Percentiles rank a stretch among this genome's conserved stretches.
These are phyloP conservation scores for Thelonectria discophora DNA, from an alignment of 2,329 filamentous ascomycete species.

Conservation along the genomic window DNA sequence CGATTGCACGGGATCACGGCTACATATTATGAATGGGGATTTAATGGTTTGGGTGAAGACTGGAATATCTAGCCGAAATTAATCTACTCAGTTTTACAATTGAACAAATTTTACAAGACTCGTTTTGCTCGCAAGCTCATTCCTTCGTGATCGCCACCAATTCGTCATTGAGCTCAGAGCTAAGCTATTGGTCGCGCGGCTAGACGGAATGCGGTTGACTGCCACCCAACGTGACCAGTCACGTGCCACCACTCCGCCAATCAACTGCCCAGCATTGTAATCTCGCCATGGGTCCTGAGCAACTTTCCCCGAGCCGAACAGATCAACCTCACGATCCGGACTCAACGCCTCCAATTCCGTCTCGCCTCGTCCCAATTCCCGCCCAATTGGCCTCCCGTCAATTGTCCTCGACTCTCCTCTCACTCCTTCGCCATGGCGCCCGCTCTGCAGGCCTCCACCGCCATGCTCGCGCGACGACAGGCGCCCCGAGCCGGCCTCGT, in stretches of 20 bases:
- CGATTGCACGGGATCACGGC: slow-evolving; percentile 22
- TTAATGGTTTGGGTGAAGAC: background rate
- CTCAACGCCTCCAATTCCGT: slow-evolving; percentile 41
- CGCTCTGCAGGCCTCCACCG: slow-evolving; percentile 44
- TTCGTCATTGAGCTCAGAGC: background rate
- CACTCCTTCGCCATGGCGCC: slow-evolving; percentile 44
- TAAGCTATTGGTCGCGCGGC: background rate
- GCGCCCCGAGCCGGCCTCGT: slow-evolving; percentile 40
- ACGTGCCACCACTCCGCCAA: slow-evolving; percentile 45
- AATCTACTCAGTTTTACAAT: slow-evolving; percentile 4
- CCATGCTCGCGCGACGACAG: slow-evolving; percentile 50
- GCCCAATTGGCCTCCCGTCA: slow-evolving; percentile 43
- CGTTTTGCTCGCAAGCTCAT: too few species aligned
- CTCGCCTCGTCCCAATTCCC: slow-evolving; percentile 30
- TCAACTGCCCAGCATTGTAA: slow-evolving; percentile 52
- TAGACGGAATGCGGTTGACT: slow-evolving; percentile 6
- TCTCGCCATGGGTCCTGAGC: slow-evolving; percentile 51
- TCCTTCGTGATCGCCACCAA: too few species aligned
- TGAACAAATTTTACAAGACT: background rate
- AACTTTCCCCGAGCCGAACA: slow-evolving; percentile 44
- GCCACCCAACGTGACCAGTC: slow-evolving; percentile 43
- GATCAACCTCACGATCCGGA: slow-evolving; percentile 32
- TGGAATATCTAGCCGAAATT: background rate
- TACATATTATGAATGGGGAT: slow-evolving; percentile 1
- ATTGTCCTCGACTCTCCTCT: slow-evolving; percentile 36